Conservation (phyloP, 495 filamentous ascomycete genomes). For the Xylaria intraflava region DNA sequence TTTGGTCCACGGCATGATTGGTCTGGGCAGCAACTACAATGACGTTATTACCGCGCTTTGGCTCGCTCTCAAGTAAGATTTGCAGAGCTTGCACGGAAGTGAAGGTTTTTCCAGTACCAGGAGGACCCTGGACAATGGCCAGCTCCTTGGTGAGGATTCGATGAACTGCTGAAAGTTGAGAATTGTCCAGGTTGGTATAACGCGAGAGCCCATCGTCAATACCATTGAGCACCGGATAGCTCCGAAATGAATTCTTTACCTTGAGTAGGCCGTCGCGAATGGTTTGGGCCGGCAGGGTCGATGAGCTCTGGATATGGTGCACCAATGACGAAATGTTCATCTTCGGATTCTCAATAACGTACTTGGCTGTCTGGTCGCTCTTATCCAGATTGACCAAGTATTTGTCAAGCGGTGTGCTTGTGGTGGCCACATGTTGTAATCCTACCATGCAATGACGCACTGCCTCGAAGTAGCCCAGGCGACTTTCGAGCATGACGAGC, state of each 20-base stretch:
- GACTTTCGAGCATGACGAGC: conserved; percentile 73
- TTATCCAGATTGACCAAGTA: conserved; percentile 39
- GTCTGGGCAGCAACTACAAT: conserved; percentile 81
- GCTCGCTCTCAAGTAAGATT: conserved; percentile 58
- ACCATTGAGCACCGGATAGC: conserved; percentile 34
- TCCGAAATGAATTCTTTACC: conserved; percentile 8
- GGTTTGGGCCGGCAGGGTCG: conserved; percentile 23
- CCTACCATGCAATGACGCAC: conserved; percentile 63
- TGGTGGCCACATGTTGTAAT: conserved; percentile 61
- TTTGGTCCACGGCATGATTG: conserved; percentile 88
- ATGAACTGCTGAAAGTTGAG: conserved; percentile 61
- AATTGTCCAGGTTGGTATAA: conserved; percentile 55
- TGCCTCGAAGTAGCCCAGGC: conserved; percentile 67
- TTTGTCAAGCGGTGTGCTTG: conserved; percentile 36
- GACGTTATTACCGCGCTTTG: conserved; percentile 24
- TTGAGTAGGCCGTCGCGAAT: conserved; percentile 43
- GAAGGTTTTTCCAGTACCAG: conserved; percentile 85
- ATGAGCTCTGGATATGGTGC: conserved; percentile 23
- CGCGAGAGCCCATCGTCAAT: conserved; percentile 21
- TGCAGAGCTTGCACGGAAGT: conserved; percentile 67
- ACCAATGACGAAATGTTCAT: conserved; percentile 32
- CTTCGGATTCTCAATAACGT: conserved; percentile 23
- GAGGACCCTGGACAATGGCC: conserved; percentile 82
- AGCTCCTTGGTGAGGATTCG: conserved; percentile 67
- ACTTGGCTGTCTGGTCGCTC: conserved; percentile 26